Evolutionary conservation across 2,329 filamentous ascomycete genomes (phyloP).

Genomic region (Escovopsis sp.): DNA sequence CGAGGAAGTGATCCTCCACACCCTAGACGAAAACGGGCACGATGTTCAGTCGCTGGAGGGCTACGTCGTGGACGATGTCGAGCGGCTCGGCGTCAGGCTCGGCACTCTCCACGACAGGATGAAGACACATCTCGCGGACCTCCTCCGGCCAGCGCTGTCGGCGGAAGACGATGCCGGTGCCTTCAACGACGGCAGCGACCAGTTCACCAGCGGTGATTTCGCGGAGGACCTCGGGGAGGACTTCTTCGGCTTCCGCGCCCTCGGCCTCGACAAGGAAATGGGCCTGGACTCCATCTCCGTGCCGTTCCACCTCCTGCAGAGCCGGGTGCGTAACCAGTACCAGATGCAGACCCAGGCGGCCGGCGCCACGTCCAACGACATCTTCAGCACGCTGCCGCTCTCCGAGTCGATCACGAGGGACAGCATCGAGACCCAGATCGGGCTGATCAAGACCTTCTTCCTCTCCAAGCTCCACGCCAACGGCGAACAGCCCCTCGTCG

Average conservation of each 20-base stretch:
- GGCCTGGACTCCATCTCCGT: conserved; percentile 79
- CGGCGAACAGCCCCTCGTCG: conserved; percentile 61
- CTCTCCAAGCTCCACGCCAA: conserved; percentile 68
- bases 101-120: conserved; percentile 82
- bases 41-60: conserved; percentile 68
- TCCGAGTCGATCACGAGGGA: conserved; percentile 69
- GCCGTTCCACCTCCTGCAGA: conserved; percentile 85
- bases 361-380: conserved; percentile 39
- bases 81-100: conserved; percentile 67
- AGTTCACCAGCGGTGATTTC: conserved; percentile 93
- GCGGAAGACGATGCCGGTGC: conserved; percentile 67
- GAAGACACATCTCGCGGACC: conserved; percentile 82
- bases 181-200: conserved; percentile 93
- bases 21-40: conserved; percentile 68
- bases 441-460: conserved; percentile 84
- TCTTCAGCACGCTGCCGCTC: conserved; percentile 54
- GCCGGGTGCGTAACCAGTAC: conserved; percentile 73
- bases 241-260: conserved; percentile 95
- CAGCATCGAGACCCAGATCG: conserved; percentile 66
- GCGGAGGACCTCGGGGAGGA: conserved; percentile 96
- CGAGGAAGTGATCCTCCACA: conserved; percentile 80
- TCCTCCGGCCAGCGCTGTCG: conserved; percentile 75
- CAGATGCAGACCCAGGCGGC: conserved; percentile 58
- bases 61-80: conserved; percentile 89
- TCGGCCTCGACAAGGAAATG: conserved; percentile 84